Evolutionary conservation across 2,329 filamentous ascomycete species (phyloP).

Genomic region (Paecilomyces niveus): DNA sequence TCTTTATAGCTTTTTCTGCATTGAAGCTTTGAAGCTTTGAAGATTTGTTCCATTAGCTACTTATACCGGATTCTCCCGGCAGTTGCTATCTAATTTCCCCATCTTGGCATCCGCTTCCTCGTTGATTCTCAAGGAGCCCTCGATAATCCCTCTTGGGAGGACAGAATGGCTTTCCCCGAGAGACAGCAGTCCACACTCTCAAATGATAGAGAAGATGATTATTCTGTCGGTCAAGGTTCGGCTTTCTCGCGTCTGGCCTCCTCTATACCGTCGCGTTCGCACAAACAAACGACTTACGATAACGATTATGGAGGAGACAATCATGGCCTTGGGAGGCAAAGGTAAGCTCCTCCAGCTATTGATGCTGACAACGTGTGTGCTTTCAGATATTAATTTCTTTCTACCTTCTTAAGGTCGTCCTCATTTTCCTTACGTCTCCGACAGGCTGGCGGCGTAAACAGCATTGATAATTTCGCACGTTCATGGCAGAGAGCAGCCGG

Average conservation of each 20-base stretch:
- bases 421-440: conserved; percentile 42
- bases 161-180: neutral
- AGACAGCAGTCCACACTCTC: neutral
- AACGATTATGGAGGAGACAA: conserved; percentile 6
- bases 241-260: conserved; percentile 4
- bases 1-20: neutral
- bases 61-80: neutral
- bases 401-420: conserved; percentile 17
- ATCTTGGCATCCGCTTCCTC: neutral
- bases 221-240: conserved; percentile 8
- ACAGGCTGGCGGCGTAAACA: conserved; percentile 85
- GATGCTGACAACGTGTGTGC: neutral
- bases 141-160: neutral
- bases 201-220: conserved; percentile 4
- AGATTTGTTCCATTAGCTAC: neutral
- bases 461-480: conserved; percentile 84
- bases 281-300: neutral
- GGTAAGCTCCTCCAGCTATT: conserved; percentile 7
- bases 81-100: neutral
- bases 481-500: conserved; percentile 87
- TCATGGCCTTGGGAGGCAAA: conserved; percentile 13
- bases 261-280: conserved; percentile 5
- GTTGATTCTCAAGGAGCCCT: neutral
- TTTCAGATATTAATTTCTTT: neutral
- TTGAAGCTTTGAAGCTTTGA: neutral